Conservation (phyloP, 164 flowering plant genomes). For the Liriodendron chinense region DNA sequence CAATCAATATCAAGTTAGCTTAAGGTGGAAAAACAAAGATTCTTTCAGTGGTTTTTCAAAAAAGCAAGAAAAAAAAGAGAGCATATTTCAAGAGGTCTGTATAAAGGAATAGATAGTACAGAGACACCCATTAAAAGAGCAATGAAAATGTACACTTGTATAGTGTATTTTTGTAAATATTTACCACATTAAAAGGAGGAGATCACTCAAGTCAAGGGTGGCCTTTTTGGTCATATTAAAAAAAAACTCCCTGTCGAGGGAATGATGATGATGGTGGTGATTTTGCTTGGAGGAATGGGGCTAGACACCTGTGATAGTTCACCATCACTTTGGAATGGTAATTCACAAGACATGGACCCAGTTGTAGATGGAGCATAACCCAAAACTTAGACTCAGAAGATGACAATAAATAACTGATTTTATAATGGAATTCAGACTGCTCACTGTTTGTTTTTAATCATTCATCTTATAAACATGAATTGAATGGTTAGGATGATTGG, state of each 20-base stretch:
- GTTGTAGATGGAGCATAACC: not conserved
- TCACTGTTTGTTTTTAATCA: too few species aligned
- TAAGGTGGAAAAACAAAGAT: not conserved
- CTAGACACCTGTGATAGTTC: not conserved
- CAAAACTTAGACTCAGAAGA: not conserved
- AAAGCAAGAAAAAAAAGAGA: not conserved
- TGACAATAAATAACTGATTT: too few species aligned
- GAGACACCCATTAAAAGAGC: not conserved
- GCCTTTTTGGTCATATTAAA: slow-evolving; percentile 31
- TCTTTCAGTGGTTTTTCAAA: not conserved
- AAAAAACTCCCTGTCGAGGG: slow-evolving; percentile 19
- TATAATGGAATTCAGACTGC: too few species aligned
- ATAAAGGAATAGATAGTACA: not conserved
- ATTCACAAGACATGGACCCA: not conserved
- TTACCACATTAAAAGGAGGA: slow-evolving; percentile 10
- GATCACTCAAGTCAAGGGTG: slow-evolving; percentile 28
- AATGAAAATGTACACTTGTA: not conserved
- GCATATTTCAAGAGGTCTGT: not conserved
- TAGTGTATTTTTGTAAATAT: not conserved
- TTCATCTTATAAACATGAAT: too few species aligned
- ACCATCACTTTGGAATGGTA: not conserved
- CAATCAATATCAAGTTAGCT: not conserved
- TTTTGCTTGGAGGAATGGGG: not conserved
- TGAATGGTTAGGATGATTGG: too few species aligned
- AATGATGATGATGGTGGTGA: slow-evolving; percentile 11